Evolutionary conservation across 139 green algal genomes (phyloP), one percentile per base, ranked within the genome.

Genomic region (Coelastrella sp.): DNA sequence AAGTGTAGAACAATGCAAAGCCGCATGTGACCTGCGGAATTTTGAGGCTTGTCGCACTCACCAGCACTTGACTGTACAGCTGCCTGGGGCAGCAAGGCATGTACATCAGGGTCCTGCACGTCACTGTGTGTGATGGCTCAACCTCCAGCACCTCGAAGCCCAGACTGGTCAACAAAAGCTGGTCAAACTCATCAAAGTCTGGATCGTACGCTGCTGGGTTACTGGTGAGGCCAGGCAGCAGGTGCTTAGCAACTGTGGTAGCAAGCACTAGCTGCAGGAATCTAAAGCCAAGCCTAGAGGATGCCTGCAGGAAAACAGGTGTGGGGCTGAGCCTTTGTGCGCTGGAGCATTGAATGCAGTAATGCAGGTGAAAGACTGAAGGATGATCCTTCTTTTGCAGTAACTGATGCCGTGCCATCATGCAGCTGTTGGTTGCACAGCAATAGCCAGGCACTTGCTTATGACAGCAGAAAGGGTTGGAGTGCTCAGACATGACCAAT

Each of bases 81-180:
- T 84, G 74, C 4, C 86, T 23, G 7, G 86, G 86, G 86, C 86
- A 90, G 86, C 86, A 90, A 4, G 86, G 86, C 74, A 83, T 75
- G 75, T 90, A 90, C 74, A 90, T 22, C 58, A 90, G 59, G 13
- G 75, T 73, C 8, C 13, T 20, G 5, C 64, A 14, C 23, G 23
- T 54, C 3, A 77, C 59, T 10, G 10, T 17, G 8, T 74, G 32
- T 5, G 7, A 20, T 22, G 73, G 85, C 58, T 77, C 58, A 16
- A 78, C 11, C 7, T 19, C 4, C 22, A 61, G 7, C 14, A 77
- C 86, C 23, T 32, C 8, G 59, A 90, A 76, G 6, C 86, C 86
- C 20, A 90, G 61, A 14, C 58, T 17, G 16, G 7, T 6, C 75
- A 90, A 60, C 74, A 84, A 20, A 19, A 4, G n/a, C 11, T 14